Conservation (phyloP, 345 rosid genomes). For the Anastatica hierochuntica region DNA sequence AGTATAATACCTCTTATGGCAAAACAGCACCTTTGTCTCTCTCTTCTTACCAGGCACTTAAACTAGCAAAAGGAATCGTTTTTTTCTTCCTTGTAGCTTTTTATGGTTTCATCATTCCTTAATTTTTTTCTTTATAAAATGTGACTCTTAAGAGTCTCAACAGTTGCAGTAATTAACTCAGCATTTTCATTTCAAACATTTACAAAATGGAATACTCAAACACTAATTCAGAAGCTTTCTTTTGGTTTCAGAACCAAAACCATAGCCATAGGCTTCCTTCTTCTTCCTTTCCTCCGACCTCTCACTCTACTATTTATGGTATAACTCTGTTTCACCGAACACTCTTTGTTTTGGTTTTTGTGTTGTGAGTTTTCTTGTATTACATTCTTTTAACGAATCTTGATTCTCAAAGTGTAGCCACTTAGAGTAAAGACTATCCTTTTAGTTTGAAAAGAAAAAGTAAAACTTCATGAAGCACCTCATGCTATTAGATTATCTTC, state of each 20-base stretch:
- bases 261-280: too few relatives aligned
- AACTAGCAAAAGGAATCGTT: conserved; percentile 22
- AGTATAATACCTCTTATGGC: conserved; percentile 5
- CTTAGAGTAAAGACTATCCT: neutral
- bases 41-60: conserved; percentile 16
- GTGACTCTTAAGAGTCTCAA: conserved; percentile 8
- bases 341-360: neutral
- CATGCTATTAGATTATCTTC: too few relatives aligned
- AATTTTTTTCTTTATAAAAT: conserved; percentile 6
- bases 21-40: conserved; percentile 18
- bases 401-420: neutral
- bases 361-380: neutral
- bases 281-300: conserved; percentile 7
- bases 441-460: neutral
- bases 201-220: conserved; percentile 17
- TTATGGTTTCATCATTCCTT: neutral
- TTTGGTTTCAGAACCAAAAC: conserved; percentile 19
- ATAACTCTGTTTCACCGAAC: neutral
- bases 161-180: conserved; percentile 2
- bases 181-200: conserved; percentile 2
- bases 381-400: neutral
- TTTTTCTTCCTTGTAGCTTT: conserved; percentile 6
- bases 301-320: conserved; percentile 13
- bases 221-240: conserved; percentile 11
- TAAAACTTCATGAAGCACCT: too few relatives aligned